Percentiles rank a stretch among this genome's conserved stretches.
These are phyloP conservation scores for Pichiaceae sp. DNA, from an alignment of 1,139 yeast species.

Conservation along the genomic window DNA sequence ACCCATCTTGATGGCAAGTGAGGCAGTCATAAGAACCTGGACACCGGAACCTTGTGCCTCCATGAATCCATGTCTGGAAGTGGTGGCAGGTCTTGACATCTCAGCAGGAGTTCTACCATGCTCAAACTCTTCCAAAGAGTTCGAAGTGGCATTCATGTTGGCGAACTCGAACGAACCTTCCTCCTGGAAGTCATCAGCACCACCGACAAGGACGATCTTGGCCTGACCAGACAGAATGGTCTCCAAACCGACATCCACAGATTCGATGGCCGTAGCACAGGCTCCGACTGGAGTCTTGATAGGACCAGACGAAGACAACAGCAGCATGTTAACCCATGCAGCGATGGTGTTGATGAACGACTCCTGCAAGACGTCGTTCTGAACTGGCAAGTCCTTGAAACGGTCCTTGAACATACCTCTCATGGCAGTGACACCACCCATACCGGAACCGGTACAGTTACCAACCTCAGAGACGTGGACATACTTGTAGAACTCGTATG, in stretches of 20 bases:
- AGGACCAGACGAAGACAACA: slow-evolving; percentile 97
- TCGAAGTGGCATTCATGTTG: slow-evolving; percentile 97
- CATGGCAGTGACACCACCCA: slow-evolving; percentile 97
- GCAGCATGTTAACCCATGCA: slow-evolving; percentile 98
- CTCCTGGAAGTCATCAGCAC: slow-evolving; percentile 98
- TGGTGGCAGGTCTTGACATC: slow-evolving; percentile 98
- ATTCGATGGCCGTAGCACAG: slow-evolving; percentile 97
- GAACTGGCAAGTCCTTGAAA: slow-evolving; percentile 85
- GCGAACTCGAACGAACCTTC: slow-evolving; percentile 98
- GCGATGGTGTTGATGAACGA: slow-evolving; percentile 98
- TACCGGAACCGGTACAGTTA: slow-evolving; percentile 99
- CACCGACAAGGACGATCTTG: slow-evolving; percentile 93
- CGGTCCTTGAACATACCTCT: slow-evolving; percentile 98
- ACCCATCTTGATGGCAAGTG: slow-evolving; percentile 93
- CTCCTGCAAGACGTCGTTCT: slow-evolving; percentile 93
- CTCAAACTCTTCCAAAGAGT: slow-evolving; percentile 75
- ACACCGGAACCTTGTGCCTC: slow-evolving; percentile 99
- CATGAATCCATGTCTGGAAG: slow-evolving; percentile 96
- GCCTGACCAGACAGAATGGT: slow-evolving; percentile 90
- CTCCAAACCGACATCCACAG: slow-evolving; percentile 93
- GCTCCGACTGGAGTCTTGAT: slow-evolving; percentile 99
- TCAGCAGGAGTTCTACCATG: slow-evolving; percentile 97
- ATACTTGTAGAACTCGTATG: slow-evolving; percentile 95
- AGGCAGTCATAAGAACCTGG: slow-evolving; percentile 93
- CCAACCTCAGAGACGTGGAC: slow-evolving; percentile 98